Conservation (phyloP, 441 rosid species). For the Syzygium syzygioides region DNA sequence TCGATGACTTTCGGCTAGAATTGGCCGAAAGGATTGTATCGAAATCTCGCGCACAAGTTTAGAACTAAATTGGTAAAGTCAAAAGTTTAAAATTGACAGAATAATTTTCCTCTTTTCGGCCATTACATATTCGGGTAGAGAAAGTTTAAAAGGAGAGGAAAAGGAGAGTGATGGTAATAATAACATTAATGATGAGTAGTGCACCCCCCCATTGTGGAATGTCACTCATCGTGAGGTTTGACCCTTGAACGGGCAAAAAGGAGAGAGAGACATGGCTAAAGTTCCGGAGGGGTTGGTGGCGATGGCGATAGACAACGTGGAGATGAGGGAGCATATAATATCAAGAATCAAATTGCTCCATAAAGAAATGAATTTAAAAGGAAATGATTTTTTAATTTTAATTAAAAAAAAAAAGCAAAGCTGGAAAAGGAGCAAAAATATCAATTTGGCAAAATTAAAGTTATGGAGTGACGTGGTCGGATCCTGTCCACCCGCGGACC, state of each 20-base stretch:
- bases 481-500: background rate
- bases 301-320: background rate
- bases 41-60: rapidly evolving
- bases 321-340: background rate
- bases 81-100: rapidly evolving
- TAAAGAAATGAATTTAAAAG: background rate
- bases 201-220: background rate
- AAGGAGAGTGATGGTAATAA: background rate
- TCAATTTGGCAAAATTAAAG: background rate
- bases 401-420: background rate
- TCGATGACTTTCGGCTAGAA: rapidly evolving
- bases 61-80: background rate
- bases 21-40: rapidly evolving
- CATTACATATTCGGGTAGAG: rapidly evolving
- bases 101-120: background rate
- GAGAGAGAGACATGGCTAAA: background rate
- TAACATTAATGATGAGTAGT: background rate
- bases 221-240: background rate
- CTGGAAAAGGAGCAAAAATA: too few relatives aligned
- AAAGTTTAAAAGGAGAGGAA: background rate
- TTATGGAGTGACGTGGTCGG: background rate
- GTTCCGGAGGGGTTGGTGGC: background rate
- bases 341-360: background rate
- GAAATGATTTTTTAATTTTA: background rate
- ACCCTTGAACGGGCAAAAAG: background rate